These are phyloP conservation scores for Fraxinus anomala DNA, from an alignment of 257 asterid species.

Conservation along the genomic window DNA sequence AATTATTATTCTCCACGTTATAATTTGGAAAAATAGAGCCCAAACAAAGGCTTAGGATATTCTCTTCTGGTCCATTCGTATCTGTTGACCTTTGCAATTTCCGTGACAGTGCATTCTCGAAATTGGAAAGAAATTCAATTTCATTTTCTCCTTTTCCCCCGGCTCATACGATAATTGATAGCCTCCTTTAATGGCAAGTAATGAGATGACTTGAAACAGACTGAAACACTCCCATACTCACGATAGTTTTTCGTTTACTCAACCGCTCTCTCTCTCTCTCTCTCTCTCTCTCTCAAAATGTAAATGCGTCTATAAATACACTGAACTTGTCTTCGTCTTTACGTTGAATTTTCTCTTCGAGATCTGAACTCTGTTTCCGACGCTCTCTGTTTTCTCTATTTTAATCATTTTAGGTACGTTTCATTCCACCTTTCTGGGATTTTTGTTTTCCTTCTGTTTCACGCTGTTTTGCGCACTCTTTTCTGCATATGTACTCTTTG, in stretches of 20 bases:
- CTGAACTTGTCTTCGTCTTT: slow-evolving; percentile 27
- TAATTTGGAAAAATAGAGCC: too few relatives aligned
- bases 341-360: slow-evolving; percentile 38
- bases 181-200: neutral
- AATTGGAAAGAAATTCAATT: too few relatives aligned
- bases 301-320: slow-evolving; percentile 12
- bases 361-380: slow-evolving; percentile 45
- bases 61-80: too few relatives aligned
- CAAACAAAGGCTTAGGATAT: too few relatives aligned
- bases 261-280: slow-evolving; percentile 11
- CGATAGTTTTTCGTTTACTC: slow-evolving; percentile 4
- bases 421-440: neutral
- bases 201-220: too few relatives aligned
- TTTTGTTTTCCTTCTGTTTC: slow-evolving; percentile 14
- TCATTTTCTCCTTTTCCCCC: too few relatives aligned
- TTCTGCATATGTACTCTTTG: slow-evolving; percentile 14
- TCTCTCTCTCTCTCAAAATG: slow-evolving; percentile 44
- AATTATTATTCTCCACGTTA: too few relatives aligned
- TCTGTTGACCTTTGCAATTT: too few relatives aligned
- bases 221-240: too few relatives aligned
- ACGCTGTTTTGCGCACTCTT: neutral
- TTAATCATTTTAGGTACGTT: slow-evolving; percentile 28
- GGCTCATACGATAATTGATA: too few relatives aligned
- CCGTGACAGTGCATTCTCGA: too few relatives aligned
- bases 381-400: slow-evolving; percentile 29